phyloP scores from a whole-genome alignment of 2,329 filamentous ascomycete genomes.

The Aspergillus versicolor region DNA sequence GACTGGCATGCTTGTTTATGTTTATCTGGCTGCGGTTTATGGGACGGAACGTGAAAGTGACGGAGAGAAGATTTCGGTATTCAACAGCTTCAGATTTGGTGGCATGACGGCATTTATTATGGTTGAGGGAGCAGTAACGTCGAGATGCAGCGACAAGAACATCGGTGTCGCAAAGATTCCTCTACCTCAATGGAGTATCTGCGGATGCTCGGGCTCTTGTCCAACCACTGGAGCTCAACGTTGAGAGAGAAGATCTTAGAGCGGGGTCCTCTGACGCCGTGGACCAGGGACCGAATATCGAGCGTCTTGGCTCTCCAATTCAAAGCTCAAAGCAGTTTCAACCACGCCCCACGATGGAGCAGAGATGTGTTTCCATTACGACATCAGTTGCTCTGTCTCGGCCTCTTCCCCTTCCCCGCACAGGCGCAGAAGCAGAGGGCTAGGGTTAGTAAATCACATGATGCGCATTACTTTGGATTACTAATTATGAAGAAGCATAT shows the following conservation, averaged over 20 bases:
- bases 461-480: not conserved
- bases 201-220: not conserved
- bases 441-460: slow-evolving; percentile 8
- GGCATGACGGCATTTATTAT: slow-evolving; percentile 1
- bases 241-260: slow-evolving; percentile 5
- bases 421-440: slow-evolving; percentile 1
- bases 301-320: slow-evolving; percentile 16
- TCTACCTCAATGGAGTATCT: not conserved
- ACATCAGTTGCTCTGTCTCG: slow-evolving; percentile 12
- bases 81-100: not conserved
- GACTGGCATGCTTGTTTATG: slow-evolving; percentile 29
- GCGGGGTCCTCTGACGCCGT: slow-evolving; percentile 17
- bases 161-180: slow-evolving; percentile 5
- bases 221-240: not conserved
- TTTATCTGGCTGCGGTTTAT: not conserved
- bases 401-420: slow-evolving; percentile 1
- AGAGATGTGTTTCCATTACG: slow-evolving; percentile 22
- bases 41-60: slow-evolving; percentile 1
- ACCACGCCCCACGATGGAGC: slow-evolving; percentile 13
- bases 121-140: not conserved
- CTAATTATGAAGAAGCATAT: not conserved
- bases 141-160: not conserved
- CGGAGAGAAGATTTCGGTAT: not conserved
- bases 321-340: not conserved
- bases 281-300: slow-evolving; percentile 9